A percentile compares a stretch with the other conserved stretches of the same genome.
These are phyloP conservation scores for Echinosphaeria canescens DNA, from an alignment of 2,329 filamentous ascomycete genomes.

Conservation along the genomic window DNA sequence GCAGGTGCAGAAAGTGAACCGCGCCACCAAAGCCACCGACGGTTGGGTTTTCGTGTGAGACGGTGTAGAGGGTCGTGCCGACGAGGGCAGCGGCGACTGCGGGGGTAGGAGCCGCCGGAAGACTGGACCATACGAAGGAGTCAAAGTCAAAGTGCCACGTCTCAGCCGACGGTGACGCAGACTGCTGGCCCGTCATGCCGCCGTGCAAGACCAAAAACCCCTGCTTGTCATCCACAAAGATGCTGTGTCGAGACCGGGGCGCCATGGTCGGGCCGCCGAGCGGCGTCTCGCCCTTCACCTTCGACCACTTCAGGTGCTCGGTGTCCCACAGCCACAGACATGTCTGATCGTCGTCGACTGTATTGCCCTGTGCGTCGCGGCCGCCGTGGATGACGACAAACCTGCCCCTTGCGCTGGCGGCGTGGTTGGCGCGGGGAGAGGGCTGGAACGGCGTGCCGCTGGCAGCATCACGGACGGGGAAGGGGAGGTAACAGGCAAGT, in stretches of 20 bases:
- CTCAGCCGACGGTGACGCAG: conserved; percentile 10
- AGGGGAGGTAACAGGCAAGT: conserved; percentile 13
- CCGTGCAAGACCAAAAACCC: conserved; percentile 28
- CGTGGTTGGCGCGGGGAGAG: conserved; percentile 11
- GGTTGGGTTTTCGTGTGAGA: conserved; percentile 9
- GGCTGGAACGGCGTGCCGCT: conserved; percentile 11
- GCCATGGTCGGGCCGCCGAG: conserved; percentile 11
- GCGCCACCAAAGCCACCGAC: conserved; percentile 11
- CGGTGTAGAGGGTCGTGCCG: conserved; percentile 20
- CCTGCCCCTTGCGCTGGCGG: conserved; percentile 12
- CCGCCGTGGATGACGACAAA: conserved; percentile 15
- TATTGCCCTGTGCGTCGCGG: conserved; percentile 8
- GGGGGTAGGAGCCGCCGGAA: conserved; percentile 18
- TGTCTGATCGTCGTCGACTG: conserved; percentile 10
- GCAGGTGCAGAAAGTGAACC: conserved; percentile 14
- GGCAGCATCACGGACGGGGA: conserved; percentile 7
- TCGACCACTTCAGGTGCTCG: conserved; percentile 12
- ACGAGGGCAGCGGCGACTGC: conserved; percentile 18
- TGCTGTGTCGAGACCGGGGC: conserved; percentile 10
- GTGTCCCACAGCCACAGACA: conserved; percentile 16
- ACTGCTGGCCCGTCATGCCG: conserved; percentile 11
- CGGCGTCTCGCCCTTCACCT: conserved; percentile 10
- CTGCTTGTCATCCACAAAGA: conserved; percentile 17
- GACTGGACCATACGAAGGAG: conserved; percentile 22
- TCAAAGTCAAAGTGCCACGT: conserved; percentile 26